Evolutionary conservation across 192 early-diverging fungal genomes (phyloP).

Genomic region (Coemansia sp.): DNA sequence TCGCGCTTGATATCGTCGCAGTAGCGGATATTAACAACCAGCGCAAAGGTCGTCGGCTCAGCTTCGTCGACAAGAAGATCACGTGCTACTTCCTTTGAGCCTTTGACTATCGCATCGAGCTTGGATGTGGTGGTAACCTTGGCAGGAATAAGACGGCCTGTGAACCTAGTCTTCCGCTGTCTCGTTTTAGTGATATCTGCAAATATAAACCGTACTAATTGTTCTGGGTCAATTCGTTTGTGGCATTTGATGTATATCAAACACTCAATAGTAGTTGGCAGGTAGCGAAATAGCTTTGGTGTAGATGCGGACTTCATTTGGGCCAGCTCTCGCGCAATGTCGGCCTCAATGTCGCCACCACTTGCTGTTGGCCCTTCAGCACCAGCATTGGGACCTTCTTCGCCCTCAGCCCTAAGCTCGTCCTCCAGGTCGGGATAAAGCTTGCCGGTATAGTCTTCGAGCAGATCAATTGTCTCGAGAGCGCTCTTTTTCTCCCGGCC

Average conservation of each 20-base stretch:
- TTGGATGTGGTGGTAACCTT: conserved; percentile 43
- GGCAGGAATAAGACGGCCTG: conserved; percentile 43
- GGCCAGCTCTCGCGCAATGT: conserved; percentile 52
- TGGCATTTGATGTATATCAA: conserved; percentile 50
- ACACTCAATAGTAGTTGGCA: conserved; percentile 48
- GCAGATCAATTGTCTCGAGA: conserved; percentile 42
- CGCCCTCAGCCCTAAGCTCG: conserved; percentile 33
- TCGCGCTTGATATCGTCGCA: conserved; percentile 52
- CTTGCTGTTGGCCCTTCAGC: not conserved
- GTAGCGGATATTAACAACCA: conserved; percentile 52
- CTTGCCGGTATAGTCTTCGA: conserved; percentile 43
- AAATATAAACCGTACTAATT: conserved; percentile 46
- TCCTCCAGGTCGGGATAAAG: conserved; percentile 49
- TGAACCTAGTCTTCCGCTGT: conserved; percentile 49
- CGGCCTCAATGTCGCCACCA: conserved; percentile 40
- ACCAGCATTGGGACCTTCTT: not conserved
- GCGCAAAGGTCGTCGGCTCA: conserved; percentile 50
- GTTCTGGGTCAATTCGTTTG: conserved; percentile 39
- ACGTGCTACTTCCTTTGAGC: conserved; percentile 28
- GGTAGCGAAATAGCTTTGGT: conserved; percentile 43
- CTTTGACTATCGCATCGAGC: conserved; percentile 48
- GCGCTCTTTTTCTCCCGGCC: conserved; percentile 48
- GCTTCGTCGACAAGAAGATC: conserved; percentile 45
- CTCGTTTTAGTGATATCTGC: conserved; percentile 40
- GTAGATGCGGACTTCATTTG: conserved; percentile 37